Conservation (phyloP, 2,329 filamentous ascomycete species). For the Penicillium decumbens region DNA sequence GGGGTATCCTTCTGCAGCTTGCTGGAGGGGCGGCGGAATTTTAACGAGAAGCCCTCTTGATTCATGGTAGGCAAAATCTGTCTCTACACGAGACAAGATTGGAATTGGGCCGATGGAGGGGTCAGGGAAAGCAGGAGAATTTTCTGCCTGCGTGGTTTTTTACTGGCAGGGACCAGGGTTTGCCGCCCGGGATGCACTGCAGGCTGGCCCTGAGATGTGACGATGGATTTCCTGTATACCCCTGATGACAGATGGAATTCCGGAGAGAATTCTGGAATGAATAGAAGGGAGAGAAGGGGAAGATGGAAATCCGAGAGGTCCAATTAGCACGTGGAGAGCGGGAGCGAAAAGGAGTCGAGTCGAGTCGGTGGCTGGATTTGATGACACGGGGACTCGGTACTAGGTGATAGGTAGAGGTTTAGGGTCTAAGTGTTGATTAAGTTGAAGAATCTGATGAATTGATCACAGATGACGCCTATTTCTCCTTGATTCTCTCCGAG, state of each 20-base stretch:
- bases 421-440: not conserved
- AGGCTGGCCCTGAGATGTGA: not conserved
- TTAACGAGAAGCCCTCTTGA: conserved; percentile 36
- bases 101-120: conserved; percentile 27
- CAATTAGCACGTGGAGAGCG: conserved; percentile 14
- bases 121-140: conserved; percentile 17
- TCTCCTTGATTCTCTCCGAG: not conserved
- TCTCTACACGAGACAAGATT: conserved; percentile 24
- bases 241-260: not conserved
- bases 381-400: not conserved
- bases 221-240: not conserved
- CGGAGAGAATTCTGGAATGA: not conserved
- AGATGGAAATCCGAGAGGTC: not conserved
- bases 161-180: not conserved
- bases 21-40: conserved; percentile 40
- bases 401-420: not conserved
- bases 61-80: conserved; percentile 32
- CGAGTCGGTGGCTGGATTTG: conserved; percentile 5
- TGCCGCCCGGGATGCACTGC: not conserved
- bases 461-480: not conserved
- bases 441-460: too few relatives aligned
- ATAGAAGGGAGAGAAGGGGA: not conserved
- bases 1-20: conserved; percentile 46
- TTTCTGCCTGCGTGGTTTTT: conserved; percentile 8
- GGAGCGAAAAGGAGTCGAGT: conserved; percentile 8